Evolutionary conservation across 331 rosid species (phyloP).

Genomic region (Telfairia occidentalis): DNA sequence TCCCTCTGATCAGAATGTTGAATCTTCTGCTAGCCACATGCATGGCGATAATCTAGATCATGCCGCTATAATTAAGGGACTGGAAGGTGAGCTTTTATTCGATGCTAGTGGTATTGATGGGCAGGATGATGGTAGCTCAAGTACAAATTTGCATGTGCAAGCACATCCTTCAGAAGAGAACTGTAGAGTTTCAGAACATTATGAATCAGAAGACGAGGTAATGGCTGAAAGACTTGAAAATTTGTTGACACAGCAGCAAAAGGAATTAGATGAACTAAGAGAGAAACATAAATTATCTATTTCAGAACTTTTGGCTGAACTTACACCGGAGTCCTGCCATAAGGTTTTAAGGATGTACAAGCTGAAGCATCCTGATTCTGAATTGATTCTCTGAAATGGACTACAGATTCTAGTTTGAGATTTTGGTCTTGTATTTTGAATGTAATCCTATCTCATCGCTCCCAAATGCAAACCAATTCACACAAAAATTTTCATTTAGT

Average conservation of each 20-base stretch:
- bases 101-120: not conserved
- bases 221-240: constrained; percentile 32
- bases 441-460: not conserved
- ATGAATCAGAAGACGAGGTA: constrained; percentile 28
- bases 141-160: constrained; percentile 11
- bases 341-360: constrained; percentile 38
- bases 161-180: not conserved
- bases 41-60: constrained; percentile 13
- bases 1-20: constrained; percentile 18
- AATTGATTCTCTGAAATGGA: constrained; percentile 17
- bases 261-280: constrained; percentile 52
- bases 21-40: constrained; percentile 6
- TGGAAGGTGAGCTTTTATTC: constrained; percentile 7
- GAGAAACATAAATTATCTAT: constrained; percentile 48
- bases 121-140: not conserved
- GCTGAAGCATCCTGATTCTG: constrained; percentile 24
- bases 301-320: constrained; percentile 35
- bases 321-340: constrained; percentile 34
- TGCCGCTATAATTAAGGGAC: constrained; percentile 15
- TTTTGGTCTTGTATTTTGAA: not conserved
- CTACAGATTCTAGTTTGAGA: not conserved
- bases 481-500: not conserved
- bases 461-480: not conserved
- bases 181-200: not conserved
- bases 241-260: constrained; percentile 37